Base-by-base conservation (phyloP, 2,329 filamentous ascomycete genomes). In the Dactylellina cionopaga region DNA sequence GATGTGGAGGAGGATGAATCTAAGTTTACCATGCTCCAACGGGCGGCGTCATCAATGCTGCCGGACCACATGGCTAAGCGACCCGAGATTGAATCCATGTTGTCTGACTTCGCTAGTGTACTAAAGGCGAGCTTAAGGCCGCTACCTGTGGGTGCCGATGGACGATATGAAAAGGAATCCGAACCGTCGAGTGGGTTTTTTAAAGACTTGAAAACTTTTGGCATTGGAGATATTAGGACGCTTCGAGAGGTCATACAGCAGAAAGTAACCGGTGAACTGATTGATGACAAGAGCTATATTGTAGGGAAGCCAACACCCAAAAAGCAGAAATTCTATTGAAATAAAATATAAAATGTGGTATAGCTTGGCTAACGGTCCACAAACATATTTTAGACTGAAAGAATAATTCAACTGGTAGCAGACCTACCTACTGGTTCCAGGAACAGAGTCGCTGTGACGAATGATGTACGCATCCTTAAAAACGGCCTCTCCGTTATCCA, bases 261-360 rank as follows among this genome's bases (percentile, higher is more conserved):
- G 72, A 88, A 91, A 80, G 79, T 88, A 29, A 88, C 86, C 75
- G 88, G 89, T 0, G 84, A 86, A 49, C 82, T 89, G 9, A 80
- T 87, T 3, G 88, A 94, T 76, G 91, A 94, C 81, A 90, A 90
- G 81, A 90, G 88, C 1, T 90, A 91, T 83, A 82, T 92, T 44
- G 91, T 92, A 87, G 92, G 86, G 78, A 29, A n/a, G 7, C 22
- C 19, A 2, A 25, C 2, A n/a, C n/a, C n/a, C n/a, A n/a, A n/a
- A n/a, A n/a, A n/a, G n/a, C n/a, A n/a, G n/a, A n/a, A n/a, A n/a
- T n/a, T n/a, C n/a, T n/a, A n/a, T n/a, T n/a, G n/a, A n/a, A n/a
- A n/a, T n/a, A n/a, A n/a, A n/a, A n/a, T n/a, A n/a, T n/a, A n/a
- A n/a, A n/a, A n/a, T n/a, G 5, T 9, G 25, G 4, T n/a, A n/a